Evolutionary conservation across 2,329 filamentous ascomycete species (phyloP), one percentile per base, ranked within the genome.

Genomic region (Phaeomoniella chlamydospora): DNA sequence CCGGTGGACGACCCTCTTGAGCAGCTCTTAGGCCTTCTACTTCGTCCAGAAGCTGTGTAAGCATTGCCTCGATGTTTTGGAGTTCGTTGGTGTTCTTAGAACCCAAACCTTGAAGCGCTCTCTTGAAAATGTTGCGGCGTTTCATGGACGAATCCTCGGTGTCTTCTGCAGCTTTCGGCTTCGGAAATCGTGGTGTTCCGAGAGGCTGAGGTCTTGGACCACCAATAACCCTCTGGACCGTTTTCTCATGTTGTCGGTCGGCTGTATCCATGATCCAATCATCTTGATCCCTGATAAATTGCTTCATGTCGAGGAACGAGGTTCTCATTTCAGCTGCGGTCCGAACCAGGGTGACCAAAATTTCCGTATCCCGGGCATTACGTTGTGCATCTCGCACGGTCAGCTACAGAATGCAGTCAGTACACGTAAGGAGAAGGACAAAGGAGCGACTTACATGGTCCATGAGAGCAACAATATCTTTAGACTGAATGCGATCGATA

Each of bases 391-490:
- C 90, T 22, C 90, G 80, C 43, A 96, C 90, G 54, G 92, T 96
- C 43, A 98, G 77, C 72, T 79, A 61, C 57, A 41, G 41, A 42
- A 40, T 29, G 5, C 30, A 39, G 60, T 47, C 59, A 51, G 32
- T 37, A 30, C 5, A 15, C 11, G 13, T 31, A n/a, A 14, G 18
- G 17, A 5, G 10, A 13, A 34, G 2, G 14, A 17, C 26, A 31
- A 4, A 31, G 16, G 16, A 38, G 38, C 33, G 35, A 65, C 74
- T 67, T 61, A 79, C 72, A 57, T 98, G 90, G 53, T 98, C 88
- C 90, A 98, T 98, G 41, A 98, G 65, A 15, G 88, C 85, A 43
- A 98, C 81, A 48, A 98, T 92, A 51, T 98, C 90, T 60, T 92
- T 90, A 32, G 86, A 94, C 54, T 96, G 80, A 35, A 98, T 96